These are phyloP conservation scores for Naganishia vaughanmartiniae DNA, from an alignment of 768 basidiomycete species.

Conservation along the genomic window DNA sequence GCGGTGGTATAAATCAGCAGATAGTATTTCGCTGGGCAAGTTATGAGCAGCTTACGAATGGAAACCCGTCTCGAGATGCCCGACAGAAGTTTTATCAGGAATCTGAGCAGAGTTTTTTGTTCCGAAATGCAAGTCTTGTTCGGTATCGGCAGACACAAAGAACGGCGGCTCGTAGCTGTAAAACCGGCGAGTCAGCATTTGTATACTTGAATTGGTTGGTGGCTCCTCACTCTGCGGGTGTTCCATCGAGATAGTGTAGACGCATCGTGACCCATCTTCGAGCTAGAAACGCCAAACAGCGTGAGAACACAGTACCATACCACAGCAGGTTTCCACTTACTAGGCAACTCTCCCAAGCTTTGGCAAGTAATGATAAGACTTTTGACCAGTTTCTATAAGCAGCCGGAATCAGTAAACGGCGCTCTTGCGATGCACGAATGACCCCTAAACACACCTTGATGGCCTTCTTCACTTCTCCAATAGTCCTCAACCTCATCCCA, in stretches of 20 bases:
- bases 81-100: conserved; percentile 17
- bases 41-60: conserved; percentile 26
- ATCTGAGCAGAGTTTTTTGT: conserved; percentile 9
- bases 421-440: background rate
- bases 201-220: background rate
- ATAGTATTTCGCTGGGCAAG: background rate
- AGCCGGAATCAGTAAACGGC: background rate
- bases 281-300: background rate
- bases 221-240: conserved; percentile 30
- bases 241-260: conserved; percentile 23
- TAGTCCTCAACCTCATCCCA: conserved; percentile 17
- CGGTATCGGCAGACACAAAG: conserved; percentile 21
- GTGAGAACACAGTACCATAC: too few species aligned
- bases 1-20: background rate
- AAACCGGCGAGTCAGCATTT: background rate
- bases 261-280: conserved; percentile 30
- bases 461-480: conserved; percentile 32
- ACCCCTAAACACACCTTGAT: conserved; percentile 25
- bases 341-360: conserved; percentile 28
- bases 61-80: conserved; percentile 26
- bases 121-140: conserved; percentile 22
- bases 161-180: conserved; percentile 32
- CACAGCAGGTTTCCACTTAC: conserved; percentile 1
- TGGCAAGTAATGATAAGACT: conserved; percentile 30
- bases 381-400: conserved; percentile 17